phyloP scores from a whole-genome alignment of 1,284 basidiomycete species.

The Fomitopsis schrenkii region DNA sequence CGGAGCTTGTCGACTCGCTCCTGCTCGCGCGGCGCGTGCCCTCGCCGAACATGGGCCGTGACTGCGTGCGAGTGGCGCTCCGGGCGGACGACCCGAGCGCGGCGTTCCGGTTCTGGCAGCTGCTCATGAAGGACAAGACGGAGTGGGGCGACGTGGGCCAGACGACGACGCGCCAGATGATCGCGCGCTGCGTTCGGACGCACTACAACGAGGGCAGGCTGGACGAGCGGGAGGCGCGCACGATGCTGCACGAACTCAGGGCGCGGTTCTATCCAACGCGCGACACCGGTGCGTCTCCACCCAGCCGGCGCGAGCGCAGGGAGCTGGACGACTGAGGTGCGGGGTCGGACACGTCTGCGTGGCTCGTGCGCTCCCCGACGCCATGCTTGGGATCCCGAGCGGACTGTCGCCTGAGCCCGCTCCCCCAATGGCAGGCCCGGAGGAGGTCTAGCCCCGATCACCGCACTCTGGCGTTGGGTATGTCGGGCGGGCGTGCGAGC shows the following conservation, averaged over 20 bases:
- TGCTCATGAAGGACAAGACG: conserved; percentile 41
- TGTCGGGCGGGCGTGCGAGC: not conserved
- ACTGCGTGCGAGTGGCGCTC: conserved; percentile 48
- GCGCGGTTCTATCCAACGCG: conserved; percentile 1
- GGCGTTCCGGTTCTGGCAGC: conserved; percentile 59
- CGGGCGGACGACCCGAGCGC: conserved; percentile 40
- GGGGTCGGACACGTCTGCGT: not conserved
- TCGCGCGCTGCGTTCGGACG: conserved; percentile 32
- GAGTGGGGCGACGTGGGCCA: conserved; percentile 49
- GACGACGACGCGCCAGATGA: conserved; percentile 32
- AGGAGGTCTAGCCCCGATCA: not conserved
- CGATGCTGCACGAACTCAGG: conserved; percentile 35
- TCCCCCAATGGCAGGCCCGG: not conserved
- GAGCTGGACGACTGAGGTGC: not conserved
- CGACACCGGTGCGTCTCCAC: conserved; percentile 1
- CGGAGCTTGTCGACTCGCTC: conserved; percentile 39
- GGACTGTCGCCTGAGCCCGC: not conserved
- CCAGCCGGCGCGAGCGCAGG: not conserved
- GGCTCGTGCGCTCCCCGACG: too few relatives aligned
- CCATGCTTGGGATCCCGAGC: not conserved
- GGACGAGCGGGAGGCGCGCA: conserved; percentile 17
- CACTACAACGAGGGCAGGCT: conserved; percentile 30
- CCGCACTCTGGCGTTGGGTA: not conserved
- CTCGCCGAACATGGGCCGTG: conserved; percentile 44
- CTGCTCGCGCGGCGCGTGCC: conserved; percentile 31